Conservation (phyloP, 441 rosid genomes). For the Syzygium syzygioides region DNA sequence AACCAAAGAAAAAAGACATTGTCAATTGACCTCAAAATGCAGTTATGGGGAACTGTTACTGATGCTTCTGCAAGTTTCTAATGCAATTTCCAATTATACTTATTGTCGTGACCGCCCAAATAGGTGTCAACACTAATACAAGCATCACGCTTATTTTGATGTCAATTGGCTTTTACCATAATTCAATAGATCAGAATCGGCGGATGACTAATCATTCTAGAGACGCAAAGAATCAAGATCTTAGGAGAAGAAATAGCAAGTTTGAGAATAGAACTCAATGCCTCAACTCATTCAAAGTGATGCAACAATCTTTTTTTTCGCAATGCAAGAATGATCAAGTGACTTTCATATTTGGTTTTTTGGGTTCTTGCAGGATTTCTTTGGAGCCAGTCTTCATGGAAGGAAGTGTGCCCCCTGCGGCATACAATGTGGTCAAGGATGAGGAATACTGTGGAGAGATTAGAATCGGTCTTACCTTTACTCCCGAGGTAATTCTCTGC, state of each 20-base stretch:
- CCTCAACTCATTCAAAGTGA: background rate
- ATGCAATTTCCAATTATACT: background rate
- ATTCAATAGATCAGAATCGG: background rate
- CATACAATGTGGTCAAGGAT: slow-evolving; percentile 54
- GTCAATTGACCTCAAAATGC: background rate
- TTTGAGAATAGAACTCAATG: background rate
- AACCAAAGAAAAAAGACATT: background rate
- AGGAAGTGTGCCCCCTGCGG: slow-evolving; percentile 36
- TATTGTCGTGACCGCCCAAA: background rate
- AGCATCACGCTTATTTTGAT: background rate
- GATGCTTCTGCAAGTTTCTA: background rate
- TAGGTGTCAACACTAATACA: too few relatives aligned
- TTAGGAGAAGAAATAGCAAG: background rate
- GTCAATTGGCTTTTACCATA: background rate
- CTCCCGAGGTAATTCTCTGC: slow-evolving; percentile 32
- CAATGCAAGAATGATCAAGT: background rate
- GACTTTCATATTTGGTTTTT: background rate
- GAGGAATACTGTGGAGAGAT: slow-evolving; percentile 48
- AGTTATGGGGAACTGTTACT: background rate
- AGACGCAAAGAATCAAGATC: background rate
- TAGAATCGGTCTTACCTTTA: slow-evolving; percentile 46
- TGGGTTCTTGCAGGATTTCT: slow-evolving; percentile 28
- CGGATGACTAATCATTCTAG: background rate
- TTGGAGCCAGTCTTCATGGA: slow-evolving; percentile 44
- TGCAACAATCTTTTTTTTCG: background rate